phyloP scores from a whole-genome alignment of 176 grass and related monocot genomes.

The Rhipidocladum racemiflorum region DNA sequence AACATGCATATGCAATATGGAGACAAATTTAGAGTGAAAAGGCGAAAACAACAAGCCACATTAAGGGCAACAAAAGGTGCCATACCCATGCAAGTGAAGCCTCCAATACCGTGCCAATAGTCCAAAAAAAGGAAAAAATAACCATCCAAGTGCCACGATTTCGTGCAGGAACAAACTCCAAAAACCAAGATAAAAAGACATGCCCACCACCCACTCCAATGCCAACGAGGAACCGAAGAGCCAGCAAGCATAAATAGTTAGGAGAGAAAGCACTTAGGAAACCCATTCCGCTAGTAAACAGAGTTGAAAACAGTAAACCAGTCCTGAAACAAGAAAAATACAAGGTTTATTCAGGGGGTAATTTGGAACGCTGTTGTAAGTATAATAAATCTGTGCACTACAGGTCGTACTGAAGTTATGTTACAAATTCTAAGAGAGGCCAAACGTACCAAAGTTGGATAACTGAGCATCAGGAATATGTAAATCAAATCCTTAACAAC shows the following conservation, averaged over 20 bases:
- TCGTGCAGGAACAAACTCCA: slow-evolving; percentile 65
- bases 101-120: slow-evolving; percentile 61
- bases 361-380: neutral
- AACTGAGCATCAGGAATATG: neutral
- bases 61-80: neutral
- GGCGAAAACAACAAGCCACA: neutral
- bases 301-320: slow-evolving; percentile 59
- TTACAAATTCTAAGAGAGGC: neutral
- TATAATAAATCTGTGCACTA: neutral
- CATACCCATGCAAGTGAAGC: slow-evolving; percentile 79
- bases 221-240: slow-evolving; percentile 62
- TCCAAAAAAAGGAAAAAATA: slow-evolving; percentile 56
- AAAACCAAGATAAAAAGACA: slow-evolving; percentile 70
- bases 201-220: slow-evolving; percentile 56
- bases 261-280: slow-evolving; percentile 66
- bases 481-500: neutral
- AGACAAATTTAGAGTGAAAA: neutral
- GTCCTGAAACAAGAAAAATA: slow-evolving; percentile 54
- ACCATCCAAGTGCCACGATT: slow-evolving; percentile 77
- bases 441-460: neutral
- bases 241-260: slow-evolving; percentile 58
- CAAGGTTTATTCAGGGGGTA: slow-evolving; percentile 23
- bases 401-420: neutral
- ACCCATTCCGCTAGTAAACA: slow-evolving; percentile 58
- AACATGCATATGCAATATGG: neutral